Evolutionary conservation across 2,329 filamentous ascomycete genomes (phyloP).

Genomic region (Fusarium begoniae): DNA sequence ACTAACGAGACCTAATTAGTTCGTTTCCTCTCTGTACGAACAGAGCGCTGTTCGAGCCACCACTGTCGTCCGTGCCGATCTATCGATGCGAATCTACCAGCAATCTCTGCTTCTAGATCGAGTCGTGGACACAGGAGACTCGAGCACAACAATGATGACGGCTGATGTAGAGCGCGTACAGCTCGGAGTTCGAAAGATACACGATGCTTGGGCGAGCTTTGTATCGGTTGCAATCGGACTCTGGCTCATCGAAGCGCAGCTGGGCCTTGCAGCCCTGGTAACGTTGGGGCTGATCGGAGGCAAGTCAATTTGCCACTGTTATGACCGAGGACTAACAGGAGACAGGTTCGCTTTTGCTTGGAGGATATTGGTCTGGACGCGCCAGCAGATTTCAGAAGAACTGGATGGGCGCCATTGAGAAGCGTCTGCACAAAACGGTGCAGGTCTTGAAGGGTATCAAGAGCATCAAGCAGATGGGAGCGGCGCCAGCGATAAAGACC

Average conservation of each 20-base stretch:
- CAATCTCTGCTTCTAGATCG: background rate
- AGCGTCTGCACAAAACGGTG: background rate
- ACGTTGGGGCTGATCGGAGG: background rate
- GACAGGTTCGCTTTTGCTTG: rapidly evolving
- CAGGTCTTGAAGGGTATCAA: background rate
- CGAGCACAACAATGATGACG: background rate
- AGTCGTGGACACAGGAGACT: background rate
- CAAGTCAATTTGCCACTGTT: rapidly evolving
- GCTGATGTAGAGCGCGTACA: background rate
- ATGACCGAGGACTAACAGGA: background rate
- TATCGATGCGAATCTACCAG: background rate
- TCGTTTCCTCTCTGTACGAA: background rate
- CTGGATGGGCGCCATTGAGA: background rate
- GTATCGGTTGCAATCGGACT: background rate
- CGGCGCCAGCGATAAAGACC: background rate
- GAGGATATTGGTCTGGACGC: background rate
- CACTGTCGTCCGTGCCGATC: background rate
- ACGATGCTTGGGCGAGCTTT: background rate
- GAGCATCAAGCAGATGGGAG: background rate
- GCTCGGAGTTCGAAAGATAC: background rate
- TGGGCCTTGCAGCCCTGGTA: background rate
- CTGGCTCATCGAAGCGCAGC: background rate
- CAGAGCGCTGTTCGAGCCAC: background rate
- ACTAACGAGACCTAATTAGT: rapidly evolving
- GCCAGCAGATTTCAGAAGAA: background rate